Percentiles rank a stretch among this genome's conserved stretches.
These are phyloP conservation scores for Harringtonia aguacate DNA, from an alignment of 2,329 filamentous ascomycete genomes.

Conservation along the genomic window DNA sequence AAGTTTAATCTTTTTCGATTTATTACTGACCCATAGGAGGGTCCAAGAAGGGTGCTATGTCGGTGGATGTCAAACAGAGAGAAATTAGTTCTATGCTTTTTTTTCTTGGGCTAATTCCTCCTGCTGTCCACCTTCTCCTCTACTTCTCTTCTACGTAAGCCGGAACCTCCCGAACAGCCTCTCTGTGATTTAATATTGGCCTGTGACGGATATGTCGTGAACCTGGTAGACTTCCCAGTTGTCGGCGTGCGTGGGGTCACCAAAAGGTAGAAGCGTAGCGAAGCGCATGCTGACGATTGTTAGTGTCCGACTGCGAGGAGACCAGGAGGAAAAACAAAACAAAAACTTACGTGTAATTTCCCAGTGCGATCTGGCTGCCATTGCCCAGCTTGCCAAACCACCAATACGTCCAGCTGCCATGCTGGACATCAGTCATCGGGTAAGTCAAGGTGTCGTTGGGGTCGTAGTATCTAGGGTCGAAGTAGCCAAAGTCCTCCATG, in stretches of 20 bases:
- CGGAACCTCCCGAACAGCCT: too few relatives aligned
- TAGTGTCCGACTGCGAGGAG: background rate
- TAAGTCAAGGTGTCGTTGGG: slow-evolving; percentile 7
- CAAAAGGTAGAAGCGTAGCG: background rate
- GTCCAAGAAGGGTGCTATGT: too few relatives aligned
- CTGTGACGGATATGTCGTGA: background rate
- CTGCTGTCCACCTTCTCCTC: too few relatives aligned
- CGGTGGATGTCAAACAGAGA: too few relatives aligned
- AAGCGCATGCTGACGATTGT: background rate
- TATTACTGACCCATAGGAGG: too few relatives aligned
- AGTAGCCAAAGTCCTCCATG: background rate
- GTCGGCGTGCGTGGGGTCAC: background rate
- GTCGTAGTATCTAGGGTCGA: slow-evolving; percentile 1
- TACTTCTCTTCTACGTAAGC: too few relatives aligned
- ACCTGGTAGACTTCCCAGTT: background rate
- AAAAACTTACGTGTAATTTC: slow-evolving; percentile 12
- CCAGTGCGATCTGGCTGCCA: slow-evolving; percentile 21
- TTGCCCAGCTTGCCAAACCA: slow-evolving; percentile 10
- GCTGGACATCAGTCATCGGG: slow-evolving; percentile 12
- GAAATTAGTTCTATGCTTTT: too few relatives aligned
- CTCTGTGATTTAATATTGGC: background rate
- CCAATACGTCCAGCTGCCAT: slow-evolving; percentile 8
- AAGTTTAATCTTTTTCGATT: too few relatives aligned
- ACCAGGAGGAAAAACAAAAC: background rate
- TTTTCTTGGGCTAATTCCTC: too few relatives aligned